Base-by-base conservation (phyloP, 139 green algal species). In the Picochlorum sp. region DNA sequence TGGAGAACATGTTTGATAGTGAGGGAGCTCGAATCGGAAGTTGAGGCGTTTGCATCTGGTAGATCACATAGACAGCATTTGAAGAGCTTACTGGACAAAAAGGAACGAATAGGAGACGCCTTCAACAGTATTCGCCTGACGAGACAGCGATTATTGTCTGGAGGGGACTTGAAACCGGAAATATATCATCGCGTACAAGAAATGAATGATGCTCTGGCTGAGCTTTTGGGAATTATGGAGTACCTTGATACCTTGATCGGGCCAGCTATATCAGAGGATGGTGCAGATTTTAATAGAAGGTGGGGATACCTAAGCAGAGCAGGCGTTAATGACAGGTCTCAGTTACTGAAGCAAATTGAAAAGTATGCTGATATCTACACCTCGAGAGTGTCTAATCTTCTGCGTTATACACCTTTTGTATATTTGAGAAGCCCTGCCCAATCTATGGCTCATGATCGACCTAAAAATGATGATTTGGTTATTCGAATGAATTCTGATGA, bases 251-350 rank as follows among this genome's bases (percentile, higher is more conserved):
- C 82, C 13, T 49, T 65, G 18, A 97, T 97, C 28, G 83, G 78
- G 5, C 80, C 82, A 13, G 85, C 89, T 77, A 62, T 97, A 44
- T 81, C 87, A 57, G 33, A 71, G 30, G 90, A 97, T 44, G 90
- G 90, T 3, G 18, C 55, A 16, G 33, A 82, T 41, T 97, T 97
- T 80, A 97, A 88, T 67, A 32, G 66, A n/a, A 62, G 81, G 37
- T 96, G 89, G 89, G 89, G 89, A 35, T 97, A 93, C 72, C 81
- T 96, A 13, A 87, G 74, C 1, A 73, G 85, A 1, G 78, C 91
- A 8, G 90, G 90, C 40, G 73, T 97, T n/a, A 94, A 97, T 61
- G 90, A 97, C 79, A 96, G 96, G 72, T 83, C 61, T 20, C 87
- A 96, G 64, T 81, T 97, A 13, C 84, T 78, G 45, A 64, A 85